Conservation (phyloP, 768 basidiomycete species). For the Suillus plorans region DNA sequence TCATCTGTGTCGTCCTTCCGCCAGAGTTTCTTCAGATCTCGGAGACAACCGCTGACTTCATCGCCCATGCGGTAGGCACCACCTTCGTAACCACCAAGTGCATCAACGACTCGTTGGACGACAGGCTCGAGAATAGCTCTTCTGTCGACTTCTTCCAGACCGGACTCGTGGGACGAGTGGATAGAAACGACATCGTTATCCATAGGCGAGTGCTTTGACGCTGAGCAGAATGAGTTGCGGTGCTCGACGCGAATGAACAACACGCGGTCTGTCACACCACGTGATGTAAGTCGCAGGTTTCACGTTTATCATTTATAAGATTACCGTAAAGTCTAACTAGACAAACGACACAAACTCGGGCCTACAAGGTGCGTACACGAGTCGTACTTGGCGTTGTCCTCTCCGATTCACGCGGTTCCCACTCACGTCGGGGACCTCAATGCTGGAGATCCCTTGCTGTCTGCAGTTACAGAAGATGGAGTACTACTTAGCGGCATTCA, state of each 20-base stretch:
- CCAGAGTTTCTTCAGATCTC: slow-evolving; percentile 96
- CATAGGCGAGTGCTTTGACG: slow-evolving; percentile 16
- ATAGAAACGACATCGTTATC: slow-evolving; percentile 36
- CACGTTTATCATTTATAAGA: background rate
- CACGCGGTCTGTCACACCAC: slow-evolving; percentile 30
- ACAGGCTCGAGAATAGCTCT: slow-evolving; percentile 64
- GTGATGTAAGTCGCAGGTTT: slow-evolving; percentile 15
- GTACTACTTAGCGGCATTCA: background rate
- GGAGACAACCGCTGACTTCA: slow-evolving; percentile 79
- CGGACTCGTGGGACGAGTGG: slow-evolving; percentile 27
- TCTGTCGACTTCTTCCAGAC: slow-evolving; percentile 34
- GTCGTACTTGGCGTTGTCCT: background rate
- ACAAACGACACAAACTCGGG: background rate
- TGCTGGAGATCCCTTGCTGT: background rate
- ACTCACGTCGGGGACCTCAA: background rate
- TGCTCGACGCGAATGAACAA: background rate
- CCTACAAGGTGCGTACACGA: background rate
- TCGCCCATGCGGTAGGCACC: slow-evolving; percentile 75
- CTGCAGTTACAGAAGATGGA: background rate
- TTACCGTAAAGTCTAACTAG: background rate
- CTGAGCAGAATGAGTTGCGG: background rate
- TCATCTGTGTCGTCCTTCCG: slow-evolving; percentile 96
- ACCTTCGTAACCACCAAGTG: slow-evolving; percentile 73
- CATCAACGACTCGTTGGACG: slow-evolving; percentile 74
- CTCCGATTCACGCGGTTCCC: background rate